phyloP scores from a whole-genome alignment of 1,139 yeast species.

The Candida sojae region DNA sequence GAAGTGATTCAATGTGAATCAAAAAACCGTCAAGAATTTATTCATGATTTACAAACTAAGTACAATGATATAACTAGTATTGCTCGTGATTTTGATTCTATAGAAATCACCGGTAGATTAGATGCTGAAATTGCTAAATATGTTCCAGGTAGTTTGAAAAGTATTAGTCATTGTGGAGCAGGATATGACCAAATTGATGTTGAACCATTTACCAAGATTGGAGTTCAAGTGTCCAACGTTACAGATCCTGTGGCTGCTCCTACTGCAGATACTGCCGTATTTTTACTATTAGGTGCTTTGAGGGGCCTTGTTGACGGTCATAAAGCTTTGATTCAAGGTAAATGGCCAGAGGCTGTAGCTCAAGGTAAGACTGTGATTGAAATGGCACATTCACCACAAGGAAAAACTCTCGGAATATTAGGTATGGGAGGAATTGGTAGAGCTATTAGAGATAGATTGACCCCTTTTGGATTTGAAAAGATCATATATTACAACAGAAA shows the following conservation, averaged over 20 bases:
- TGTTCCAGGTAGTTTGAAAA: constrained; percentile 62
- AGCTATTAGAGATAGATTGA: constrained; percentile 58
- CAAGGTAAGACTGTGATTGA: constrained; percentile 25
- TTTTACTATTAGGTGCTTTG: constrained; percentile 60
- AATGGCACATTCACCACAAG: constrained; percentile 55
- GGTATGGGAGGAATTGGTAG: constrained; percentile 82
- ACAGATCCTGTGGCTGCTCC: constrained; percentile 74
- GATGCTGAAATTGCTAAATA: constrained; percentile 67
- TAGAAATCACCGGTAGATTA: constrained; percentile 62
- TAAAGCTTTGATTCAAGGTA: constrained; percentile 50
- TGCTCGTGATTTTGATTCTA: constrained; percentile 51
- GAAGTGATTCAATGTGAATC: constrained; percentile 50
- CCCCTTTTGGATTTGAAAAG: constrained; percentile 64
- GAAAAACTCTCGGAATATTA: constrained; percentile 60
- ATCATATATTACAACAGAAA: constrained; percentile 62
- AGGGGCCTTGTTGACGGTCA: constrained; percentile 57
- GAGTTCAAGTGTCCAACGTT: constrained; percentile 69
- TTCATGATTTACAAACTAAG: constrained; percentile 48
- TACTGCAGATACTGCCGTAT: constrained; percentile 79
- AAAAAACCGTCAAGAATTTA: constrained; percentile 47
- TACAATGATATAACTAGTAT: constrained; percentile 49
- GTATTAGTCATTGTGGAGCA: constrained; percentile 81
- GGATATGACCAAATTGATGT: constrained; percentile 86
- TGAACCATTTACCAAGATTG: constrained; percentile 42
- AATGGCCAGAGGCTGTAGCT: constrained; percentile 43